phyloP scores from a whole-genome alignment of 345 rosid species.

The Lepidium sativum region DNA sequence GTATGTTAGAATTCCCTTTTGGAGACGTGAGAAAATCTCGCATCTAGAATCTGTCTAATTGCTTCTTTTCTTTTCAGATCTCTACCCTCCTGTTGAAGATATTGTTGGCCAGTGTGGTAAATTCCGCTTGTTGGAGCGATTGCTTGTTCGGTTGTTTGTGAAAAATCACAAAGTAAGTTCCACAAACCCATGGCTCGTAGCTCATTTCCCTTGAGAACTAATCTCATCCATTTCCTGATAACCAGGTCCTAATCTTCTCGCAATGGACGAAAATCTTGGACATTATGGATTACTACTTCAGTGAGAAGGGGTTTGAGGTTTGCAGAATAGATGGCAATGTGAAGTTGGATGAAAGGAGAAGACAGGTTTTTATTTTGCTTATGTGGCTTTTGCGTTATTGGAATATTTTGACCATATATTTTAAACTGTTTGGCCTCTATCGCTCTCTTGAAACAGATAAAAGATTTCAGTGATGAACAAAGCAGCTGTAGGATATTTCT shows the following conservation, averaged over 20 bases:
- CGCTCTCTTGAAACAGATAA: conserved; percentile 41
- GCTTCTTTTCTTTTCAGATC: conserved; percentile 31
- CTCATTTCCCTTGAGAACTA: not conserved
- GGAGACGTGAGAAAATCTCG: not conserved
- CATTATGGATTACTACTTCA: conserved; percentile 91
- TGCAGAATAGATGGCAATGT: conserved; percentile 90
- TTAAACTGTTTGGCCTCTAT: not conserved
- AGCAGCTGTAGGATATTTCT: conserved; percentile 65
- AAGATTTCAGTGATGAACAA: conserved; percentile 67
- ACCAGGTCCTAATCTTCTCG: conserved; percentile 76
- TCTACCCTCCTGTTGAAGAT: conserved; percentile 75
- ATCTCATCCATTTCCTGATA: conserved; percentile 14
- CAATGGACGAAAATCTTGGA: conserved; percentile 90
- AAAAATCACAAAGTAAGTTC: conserved; percentile 68
- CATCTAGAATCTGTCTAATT: not conserved
- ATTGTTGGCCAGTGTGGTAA: conserved; percentile 90
- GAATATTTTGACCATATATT: not conserved
- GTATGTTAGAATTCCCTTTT: conserved; percentile 31
- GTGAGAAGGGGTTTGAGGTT: conserved; percentile 78
- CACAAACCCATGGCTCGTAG: not conserved
- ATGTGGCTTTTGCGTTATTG: not conserved
- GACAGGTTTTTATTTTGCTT: conserved; percentile 48
- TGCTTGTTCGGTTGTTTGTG: conserved; percentile 54
- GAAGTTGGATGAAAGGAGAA: conserved; percentile 65
- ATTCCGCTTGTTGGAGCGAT: conserved; percentile 67